phyloP scores from a whole-genome alignment of 768 basidiomycete species.

The Tricholoma bakamatsutake region DNA sequence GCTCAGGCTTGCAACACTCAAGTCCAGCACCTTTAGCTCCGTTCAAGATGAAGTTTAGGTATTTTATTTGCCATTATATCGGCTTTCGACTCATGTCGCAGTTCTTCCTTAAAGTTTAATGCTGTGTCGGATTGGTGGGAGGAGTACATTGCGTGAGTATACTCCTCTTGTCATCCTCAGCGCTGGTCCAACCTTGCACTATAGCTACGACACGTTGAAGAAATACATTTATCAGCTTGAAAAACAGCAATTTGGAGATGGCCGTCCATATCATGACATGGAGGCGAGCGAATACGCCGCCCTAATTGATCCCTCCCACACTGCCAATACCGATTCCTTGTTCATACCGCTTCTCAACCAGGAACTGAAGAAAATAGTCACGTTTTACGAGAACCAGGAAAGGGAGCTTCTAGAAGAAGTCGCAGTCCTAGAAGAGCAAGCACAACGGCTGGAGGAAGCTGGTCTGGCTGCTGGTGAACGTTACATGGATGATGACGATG shows the following conservation, averaged over 20 bases:
- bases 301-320: conserved; percentile 39
- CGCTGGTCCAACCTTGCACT: neutral
- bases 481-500: conserved; percentile 56
- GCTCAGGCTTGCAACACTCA: conserved; percentile 10
- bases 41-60: conserved; percentile 60
- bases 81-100: conserved; percentile 18
- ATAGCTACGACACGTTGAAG: conserved; percentile 81
- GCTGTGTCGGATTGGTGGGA: conserved; percentile 92
- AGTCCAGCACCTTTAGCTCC: conserved; percentile 16
- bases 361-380: conserved; percentile 74
- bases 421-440: conserved; percentile 48
- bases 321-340: conserved; percentile 41
- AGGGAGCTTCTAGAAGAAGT: conserved; percentile 62
- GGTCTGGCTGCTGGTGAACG: conserved; percentile 45
- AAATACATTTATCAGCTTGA: conserved; percentile 83
- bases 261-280: conserved; percentile 40
- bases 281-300: conserved; percentile 59
- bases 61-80: conserved; percentile 6
- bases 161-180: neutral
- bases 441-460: conserved; percentile 53
- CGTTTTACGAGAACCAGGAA: conserved; percentile 78
- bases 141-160: conserved; percentile 77
- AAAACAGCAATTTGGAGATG: conserved; percentile 57
- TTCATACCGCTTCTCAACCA: conserved; percentile 76
- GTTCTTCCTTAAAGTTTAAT: conserved; percentile 86